Evolutionary conservation across 2,329 filamentous ascomycete genomes (phyloP).

Genomic region (Neopestalotiopsis clavispora): DNA sequence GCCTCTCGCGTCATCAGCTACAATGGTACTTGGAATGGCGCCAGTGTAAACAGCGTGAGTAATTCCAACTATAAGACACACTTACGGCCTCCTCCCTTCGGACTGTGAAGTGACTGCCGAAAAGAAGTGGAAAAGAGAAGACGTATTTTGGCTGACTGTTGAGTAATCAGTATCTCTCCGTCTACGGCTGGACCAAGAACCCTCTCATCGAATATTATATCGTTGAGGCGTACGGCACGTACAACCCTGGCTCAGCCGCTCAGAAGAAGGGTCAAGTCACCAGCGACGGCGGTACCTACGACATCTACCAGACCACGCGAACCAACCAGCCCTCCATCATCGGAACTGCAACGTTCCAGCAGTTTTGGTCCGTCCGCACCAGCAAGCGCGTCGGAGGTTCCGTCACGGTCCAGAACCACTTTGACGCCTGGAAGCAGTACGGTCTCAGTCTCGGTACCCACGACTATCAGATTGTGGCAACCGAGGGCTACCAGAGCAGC

Average conservation of each 20-base stretch:
- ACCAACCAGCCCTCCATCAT: slow-evolving; percentile 50
- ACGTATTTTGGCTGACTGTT: slow-evolving; percentile 47
- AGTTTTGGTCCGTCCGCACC: slow-evolving; percentile 57
- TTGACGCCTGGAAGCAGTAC: slow-evolving; percentile 36
- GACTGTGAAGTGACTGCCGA: neutral
- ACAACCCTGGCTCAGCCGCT: slow-evolving; percentile 37
- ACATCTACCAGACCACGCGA: slow-evolving; percentile 40
- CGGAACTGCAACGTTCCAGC: slow-evolving; percentile 51
- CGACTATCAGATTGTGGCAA: slow-evolving; percentile 39
- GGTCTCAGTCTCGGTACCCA: slow-evolving; percentile 38
- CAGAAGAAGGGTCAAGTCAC: slow-evolving; percentile 34
- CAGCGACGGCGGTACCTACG: slow-evolving; percentile 39
- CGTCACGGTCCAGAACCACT: slow-evolving; percentile 40
- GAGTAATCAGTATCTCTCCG: slow-evolving; percentile 48
- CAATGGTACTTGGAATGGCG: slow-evolving; percentile 39
- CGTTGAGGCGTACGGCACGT: slow-evolving; percentile 40
- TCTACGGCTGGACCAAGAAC: slow-evolving; percentile 45
- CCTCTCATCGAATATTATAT: slow-evolving; percentile 46
- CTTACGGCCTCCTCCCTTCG: neutral
- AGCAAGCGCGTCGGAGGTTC: slow-evolving; percentile 49
- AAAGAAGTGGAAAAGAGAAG: neutral
- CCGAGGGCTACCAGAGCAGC: slow-evolving; percentile 20
- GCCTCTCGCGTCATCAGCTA: slow-evolving; percentile 32
- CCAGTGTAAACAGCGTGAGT: slow-evolving; percentile 39
- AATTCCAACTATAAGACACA: neutral